Percentiles rank a stretch among this genome's conserved stretches.
These are phyloP conservation scores for Cornus suecica DNA, from an alignment of 148 eudicot species.

Conservation along the genomic window DNA sequence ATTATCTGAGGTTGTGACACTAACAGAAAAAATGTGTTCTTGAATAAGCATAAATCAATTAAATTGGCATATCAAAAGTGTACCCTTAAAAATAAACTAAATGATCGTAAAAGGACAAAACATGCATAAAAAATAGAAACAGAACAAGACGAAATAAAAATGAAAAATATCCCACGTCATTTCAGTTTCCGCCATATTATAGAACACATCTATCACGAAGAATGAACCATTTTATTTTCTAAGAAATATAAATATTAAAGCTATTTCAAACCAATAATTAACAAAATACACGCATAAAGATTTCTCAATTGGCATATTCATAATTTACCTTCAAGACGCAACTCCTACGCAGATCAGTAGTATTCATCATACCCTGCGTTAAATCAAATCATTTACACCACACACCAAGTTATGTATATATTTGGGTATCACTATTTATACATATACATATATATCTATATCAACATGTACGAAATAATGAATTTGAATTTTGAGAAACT, in stretches of 20 bases:
- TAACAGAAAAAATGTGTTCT: neutral
- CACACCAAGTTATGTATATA: neutral
- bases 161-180: neutral
- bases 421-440: neutral
- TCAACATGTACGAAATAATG: neutral
- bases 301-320: neutral
- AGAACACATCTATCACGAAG: neutral
- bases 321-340: slow-evolving; percentile 33
- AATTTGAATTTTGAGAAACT: neutral
- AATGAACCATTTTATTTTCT: too few relatives aligned
- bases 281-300: neutral
- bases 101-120: neutral
- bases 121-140: neutral
- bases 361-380: slow-evolving; percentile 30
- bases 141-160: neutral
- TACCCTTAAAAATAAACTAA: neutral
- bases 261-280: neutral
- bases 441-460: too few relatives aligned
- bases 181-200: neutral
- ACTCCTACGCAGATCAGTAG: slow-evolving; percentile 20
- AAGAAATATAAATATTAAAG: too few relatives aligned
- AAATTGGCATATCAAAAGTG: too few relatives aligned
- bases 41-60: neutral
- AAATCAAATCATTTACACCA: neutral
- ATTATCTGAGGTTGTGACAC: neutral